Base-by-base conservation (phyloP, 176 grass and related monocot genomes). In the Saccharum officinarum region DNA sequence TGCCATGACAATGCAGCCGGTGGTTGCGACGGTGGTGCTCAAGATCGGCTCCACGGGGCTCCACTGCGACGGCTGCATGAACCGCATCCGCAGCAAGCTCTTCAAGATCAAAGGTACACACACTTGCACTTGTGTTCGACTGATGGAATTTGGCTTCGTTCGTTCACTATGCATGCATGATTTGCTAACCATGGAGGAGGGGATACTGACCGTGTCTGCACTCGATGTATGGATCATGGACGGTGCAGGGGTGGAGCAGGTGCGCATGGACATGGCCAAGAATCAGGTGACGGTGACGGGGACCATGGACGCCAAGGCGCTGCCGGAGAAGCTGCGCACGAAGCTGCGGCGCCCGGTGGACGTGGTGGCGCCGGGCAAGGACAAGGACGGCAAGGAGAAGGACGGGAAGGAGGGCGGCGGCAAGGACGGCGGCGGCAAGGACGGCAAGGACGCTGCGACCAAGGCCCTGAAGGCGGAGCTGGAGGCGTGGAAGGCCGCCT, bases 11-110 rank as follows among this genome's bases (percentile, higher is more conserved):
- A 20, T 22, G 70, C 83, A 87, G 90, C 84, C 88, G 41, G 85
- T 87, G 81, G 76, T 86, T 16, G 77, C 44, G 34, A 98, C 93
- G 82, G 81, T 95, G 52, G 88, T 90, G 67, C 83, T 98, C 67
- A 95, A 98, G 85, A 82, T 92, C 80, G 87, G 75, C 25, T 76
- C 81, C 62, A 65, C 72, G 49, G 72, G 65, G 2, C 87, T 98
- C 37, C 96, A 98, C 77, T 94, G 96, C 88, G 91, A 95, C 3
- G 93, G 91, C 41, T 98, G 96, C 85, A 84, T 95, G 73, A 23
- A 61, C 30, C 91, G 89, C 74, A 92, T 98, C 77, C 87, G 85
- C 47, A 16, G 36, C 45, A 88, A 75, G 44, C 86, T 98, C 36
- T 80, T 81, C 69, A 92, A 98, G 66, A 89, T 92, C 68, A 82